phyloP scores from a whole-genome alignment of 163 green algal species.

The Chlorella variabilis region DNA sequence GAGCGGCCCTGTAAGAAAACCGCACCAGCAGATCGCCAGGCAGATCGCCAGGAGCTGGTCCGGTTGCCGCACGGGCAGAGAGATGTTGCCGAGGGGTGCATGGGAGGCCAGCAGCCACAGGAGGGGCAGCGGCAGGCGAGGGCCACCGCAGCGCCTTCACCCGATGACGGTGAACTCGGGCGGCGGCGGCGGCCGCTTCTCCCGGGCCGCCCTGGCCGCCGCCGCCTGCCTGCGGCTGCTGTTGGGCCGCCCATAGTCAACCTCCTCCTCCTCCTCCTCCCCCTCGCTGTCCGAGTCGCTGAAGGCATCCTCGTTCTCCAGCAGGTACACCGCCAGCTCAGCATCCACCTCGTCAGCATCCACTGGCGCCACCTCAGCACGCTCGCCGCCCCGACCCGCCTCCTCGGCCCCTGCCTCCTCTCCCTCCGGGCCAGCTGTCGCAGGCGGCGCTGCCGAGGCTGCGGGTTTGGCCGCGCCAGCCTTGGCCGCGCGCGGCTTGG shows the following conservation, averaged over 20 bases:
- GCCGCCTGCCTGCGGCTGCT: not conserved
- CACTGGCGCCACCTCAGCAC: not conserved
- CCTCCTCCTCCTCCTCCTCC: conserved; percentile 14
- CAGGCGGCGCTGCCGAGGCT: not conserved
- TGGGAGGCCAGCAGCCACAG: too few relatives aligned
- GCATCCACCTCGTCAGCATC: not conserved
- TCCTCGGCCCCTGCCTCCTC: too few relatives aligned
- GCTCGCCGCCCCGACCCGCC: too few relatives aligned
- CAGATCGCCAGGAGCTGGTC: too few relatives aligned
- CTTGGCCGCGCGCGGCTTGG: not conserved
- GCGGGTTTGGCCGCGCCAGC: too few relatives aligned
- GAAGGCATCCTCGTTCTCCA: conserved; percentile 27
- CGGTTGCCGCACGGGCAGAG: too few relatives aligned
- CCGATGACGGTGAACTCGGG: conserved; percentile 35
- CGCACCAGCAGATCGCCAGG: too few relatives aligned
- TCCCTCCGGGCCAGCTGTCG: too few relatives aligned
- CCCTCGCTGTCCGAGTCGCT: conserved; percentile 36
- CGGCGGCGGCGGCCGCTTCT: conserved; percentile 4
- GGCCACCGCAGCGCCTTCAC: not conserved
- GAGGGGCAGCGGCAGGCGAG: not conserved
- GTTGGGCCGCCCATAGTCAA: not conserved
- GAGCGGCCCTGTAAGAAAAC: too few relatives aligned
- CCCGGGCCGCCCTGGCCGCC: not conserved
- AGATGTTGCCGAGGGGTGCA: too few relatives aligned
- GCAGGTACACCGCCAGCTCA: conserved; percentile 8